These are phyloP conservation scores for Pleurotus eryngii DNA, from an alignment of 768 basidiomycete species.

Conservation along the genomic window DNA sequence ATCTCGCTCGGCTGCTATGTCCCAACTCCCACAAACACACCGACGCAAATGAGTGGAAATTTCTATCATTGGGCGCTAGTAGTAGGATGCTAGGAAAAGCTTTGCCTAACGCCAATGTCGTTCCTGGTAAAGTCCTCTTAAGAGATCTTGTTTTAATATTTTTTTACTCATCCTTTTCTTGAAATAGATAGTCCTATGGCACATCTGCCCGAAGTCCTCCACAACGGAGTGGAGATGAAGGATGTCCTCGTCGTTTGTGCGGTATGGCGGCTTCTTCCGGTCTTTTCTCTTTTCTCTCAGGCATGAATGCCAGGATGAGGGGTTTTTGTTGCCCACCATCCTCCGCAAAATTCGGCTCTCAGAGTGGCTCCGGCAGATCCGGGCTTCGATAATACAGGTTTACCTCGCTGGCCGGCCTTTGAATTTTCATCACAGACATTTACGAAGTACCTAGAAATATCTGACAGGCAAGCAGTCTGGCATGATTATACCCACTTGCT, in stretches of 20 bases:
- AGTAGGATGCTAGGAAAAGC: background rate
- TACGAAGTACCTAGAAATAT: background rate
- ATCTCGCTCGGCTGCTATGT: background rate
- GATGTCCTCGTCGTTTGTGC: slow-evolving; percentile 1
- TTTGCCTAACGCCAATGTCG: background rate
- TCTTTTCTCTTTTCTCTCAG: background rate
- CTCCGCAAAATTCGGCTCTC: background rate
- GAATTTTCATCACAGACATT: background rate
- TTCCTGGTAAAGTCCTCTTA: background rate
- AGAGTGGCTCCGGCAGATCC: background rate
- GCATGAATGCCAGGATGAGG: background rate
- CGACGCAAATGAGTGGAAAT: background rate
- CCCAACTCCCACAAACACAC: background rate
- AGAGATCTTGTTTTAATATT: background rate
- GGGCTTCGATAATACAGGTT: background rate
- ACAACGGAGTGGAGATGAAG: background rate
- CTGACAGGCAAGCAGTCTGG: background rate
- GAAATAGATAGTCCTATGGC: background rate
- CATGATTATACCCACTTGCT: background rate
- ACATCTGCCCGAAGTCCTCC: background rate
- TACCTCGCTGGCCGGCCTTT: background rate
- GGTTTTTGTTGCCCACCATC: background rate
- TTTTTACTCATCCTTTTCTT: background rate
- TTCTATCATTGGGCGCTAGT: background rate
- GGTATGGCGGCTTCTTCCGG: background rate